These are phyloP conservation scores for Dactylis glomerata DNA, from an alignment of 176 grass and related monocot species.

Conservation along the genomic window DNA sequence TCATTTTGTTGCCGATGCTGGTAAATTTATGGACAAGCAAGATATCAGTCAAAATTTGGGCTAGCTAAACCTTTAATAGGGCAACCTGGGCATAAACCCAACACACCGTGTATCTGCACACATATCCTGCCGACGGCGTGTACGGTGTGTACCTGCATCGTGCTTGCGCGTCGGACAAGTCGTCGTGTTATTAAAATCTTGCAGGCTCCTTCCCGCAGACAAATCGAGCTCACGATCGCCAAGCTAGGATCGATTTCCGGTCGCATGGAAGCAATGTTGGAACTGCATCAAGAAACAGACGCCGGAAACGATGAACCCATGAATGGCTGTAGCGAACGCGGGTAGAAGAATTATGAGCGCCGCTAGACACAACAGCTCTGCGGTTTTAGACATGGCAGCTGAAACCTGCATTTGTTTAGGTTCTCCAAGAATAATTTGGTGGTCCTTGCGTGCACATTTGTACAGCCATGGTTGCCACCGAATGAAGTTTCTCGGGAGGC, in stretches of 20 bases:
- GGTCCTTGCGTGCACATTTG: conserved; percentile 7
- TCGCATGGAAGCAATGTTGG: neutral
- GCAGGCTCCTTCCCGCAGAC: neutral
- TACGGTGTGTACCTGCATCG: neutral
- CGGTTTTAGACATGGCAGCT: conserved; percentile 16
- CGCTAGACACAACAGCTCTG: neutral
- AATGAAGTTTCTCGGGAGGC: neutral
- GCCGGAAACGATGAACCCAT: conserved; percentile 7
- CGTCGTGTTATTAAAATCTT: neutral
- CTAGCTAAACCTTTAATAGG: too few species aligned
- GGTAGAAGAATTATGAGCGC: neutral
- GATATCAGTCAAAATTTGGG: too few species aligned
- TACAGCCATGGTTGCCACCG: neutral
- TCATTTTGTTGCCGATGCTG: too few species aligned
- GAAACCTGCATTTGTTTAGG: neutral
- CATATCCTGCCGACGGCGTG: too few species aligned
- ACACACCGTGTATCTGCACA: too few species aligned
- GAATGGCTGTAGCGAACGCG: neutral
- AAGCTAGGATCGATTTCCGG: neutral
- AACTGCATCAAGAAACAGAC: neutral
- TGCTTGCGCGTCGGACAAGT: neutral
- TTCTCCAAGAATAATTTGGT: neutral
- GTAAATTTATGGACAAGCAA: too few species aligned
- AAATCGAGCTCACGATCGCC: neutral
- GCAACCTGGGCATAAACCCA: too few species aligned